Evolutionary conservation across 2,329 filamentous ascomycete species (phyloP).

Genomic region (Aureobasidium subglaciale): DNA sequence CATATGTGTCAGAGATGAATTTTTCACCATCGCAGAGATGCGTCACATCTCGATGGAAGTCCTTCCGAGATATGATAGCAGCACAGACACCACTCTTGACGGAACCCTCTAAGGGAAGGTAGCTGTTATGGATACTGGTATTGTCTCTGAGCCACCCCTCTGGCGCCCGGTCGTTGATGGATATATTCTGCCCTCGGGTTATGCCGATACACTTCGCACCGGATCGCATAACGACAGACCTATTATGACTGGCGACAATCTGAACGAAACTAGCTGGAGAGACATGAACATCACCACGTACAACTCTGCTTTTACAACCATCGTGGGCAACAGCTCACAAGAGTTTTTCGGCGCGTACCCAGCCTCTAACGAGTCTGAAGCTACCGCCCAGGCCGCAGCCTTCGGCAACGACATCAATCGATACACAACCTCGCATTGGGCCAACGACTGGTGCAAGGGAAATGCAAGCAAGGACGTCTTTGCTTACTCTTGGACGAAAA

Average conservation of each 20-base stretch:
- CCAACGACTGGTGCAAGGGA: conserved; percentile 19
- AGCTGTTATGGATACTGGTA: no score
- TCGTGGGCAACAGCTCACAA: conserved; percentile 17
- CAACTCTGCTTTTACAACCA: conserved; percentile 19
- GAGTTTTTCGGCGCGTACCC: conserved; percentile 21
- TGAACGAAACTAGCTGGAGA: conserved; percentile 25
- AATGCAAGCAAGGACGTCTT: conserved; percentile 23
- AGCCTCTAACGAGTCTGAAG: conserved; percentile 19
- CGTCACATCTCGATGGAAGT: conserved; percentile 11
- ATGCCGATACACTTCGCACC: conserved; percentile 21
- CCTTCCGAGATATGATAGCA: neutral
- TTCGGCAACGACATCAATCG: conserved; percentile 23
- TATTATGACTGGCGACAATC: conserved; percentile 27
- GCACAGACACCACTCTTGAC: neutral
- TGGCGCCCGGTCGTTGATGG: conserved; percentile 14
- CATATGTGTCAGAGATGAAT: neutral
- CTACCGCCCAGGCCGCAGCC: conserved; percentile 21
- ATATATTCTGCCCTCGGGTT: conserved; percentile 24
- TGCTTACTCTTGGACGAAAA: conserved; percentile 33
- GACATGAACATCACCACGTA: conserved; percentile 22
- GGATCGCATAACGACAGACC: conserved; percentile 25
- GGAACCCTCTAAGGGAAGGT: conserved; percentile 2
- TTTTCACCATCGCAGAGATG: conserved; percentile 14
- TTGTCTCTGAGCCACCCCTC: no score
- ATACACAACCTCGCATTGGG: conserved; percentile 24